Percentiles rank a stretch among this genome's conserved stretches.
These are phyloP conservation scores for Phragmites australis DNA, from an alignment of 176 grass and related monocot species.

Conservation along the genomic window DNA sequence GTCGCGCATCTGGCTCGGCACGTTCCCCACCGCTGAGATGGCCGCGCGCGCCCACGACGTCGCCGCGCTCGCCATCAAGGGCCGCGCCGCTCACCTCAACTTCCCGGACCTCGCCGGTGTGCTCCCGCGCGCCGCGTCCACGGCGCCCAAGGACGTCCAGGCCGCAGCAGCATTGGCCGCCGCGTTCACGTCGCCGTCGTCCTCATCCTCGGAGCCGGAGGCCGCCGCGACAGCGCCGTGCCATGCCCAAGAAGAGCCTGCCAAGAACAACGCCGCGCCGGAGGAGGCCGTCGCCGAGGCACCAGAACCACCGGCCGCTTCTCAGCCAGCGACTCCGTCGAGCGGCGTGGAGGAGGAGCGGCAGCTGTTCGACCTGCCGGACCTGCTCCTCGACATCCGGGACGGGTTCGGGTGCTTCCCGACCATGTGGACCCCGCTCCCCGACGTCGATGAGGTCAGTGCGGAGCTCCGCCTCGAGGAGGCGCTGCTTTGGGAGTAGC, in stretches of 20 bases:
- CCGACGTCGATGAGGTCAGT: conserved; percentile 64
- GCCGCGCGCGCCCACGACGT: conserved; percentile 95
- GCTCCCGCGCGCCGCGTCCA: conserved; percentile 70
- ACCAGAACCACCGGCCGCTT: background rate
- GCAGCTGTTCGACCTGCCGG: conserved; percentile 81
- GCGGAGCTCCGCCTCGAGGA: conserved; percentile 65
- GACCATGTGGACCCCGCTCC: conserved; percentile 40
- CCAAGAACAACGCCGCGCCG: background rate
- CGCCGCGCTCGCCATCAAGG: conserved; percentile 89
- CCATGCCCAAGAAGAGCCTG: conserved; percentile 14
- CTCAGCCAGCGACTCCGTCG: conserved; percentile 15
- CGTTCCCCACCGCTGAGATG: conserved; percentile 86
- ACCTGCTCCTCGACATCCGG: conserved; percentile 65
- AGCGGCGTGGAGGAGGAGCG: conserved; percentile 48
- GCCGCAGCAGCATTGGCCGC: conserved; percentile 82
- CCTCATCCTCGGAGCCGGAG: background rate
- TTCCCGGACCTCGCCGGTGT: conserved; percentile 73
- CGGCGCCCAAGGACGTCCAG: conserved; percentile 88
- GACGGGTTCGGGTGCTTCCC: conserved; percentile 52
- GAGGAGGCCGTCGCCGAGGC: background rate
- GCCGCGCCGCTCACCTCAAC: conserved; percentile 73
- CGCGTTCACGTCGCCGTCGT: conserved; percentile 7
- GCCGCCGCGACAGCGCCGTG: background rate
- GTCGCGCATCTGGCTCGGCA: conserved; percentile 97
- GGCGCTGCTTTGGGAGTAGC: conserved; percentile 68